Evolutionary conservation across 805 yeast species (phyloP).

Genomic region (Starmerella geochares): DNA sequence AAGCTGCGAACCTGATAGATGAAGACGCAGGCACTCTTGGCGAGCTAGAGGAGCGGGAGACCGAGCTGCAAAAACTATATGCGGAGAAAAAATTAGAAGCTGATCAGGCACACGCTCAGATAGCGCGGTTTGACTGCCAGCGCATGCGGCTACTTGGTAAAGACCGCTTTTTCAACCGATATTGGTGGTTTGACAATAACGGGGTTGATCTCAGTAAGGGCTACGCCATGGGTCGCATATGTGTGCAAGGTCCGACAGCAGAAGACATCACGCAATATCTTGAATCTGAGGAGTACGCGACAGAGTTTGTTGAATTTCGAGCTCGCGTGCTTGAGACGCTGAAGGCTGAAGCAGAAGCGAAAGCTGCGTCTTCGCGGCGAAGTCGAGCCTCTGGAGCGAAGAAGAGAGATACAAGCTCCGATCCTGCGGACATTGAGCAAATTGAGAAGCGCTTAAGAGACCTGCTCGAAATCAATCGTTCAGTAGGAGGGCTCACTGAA

Average conservation of each 20-base stretch:
- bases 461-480: background rate
- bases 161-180: constrained; percentile 74
- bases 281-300: constrained; percentile 23
- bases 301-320: constrained; percentile 18
- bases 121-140: constrained; percentile 53
- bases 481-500: constrained; percentile 8
- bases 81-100: constrained; percentile 43
- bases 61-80: constrained; percentile 29
- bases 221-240: constrained; percentile 70
- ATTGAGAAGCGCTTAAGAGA: constrained; percentile 4
- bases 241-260: constrained; percentile 81
- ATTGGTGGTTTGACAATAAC: constrained; percentile 90
- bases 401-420: background rate
- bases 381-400: background rate
- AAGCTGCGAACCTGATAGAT: background rate
- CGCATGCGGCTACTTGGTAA: constrained; percentile 66
- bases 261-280: constrained; percentile 37
- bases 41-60: constrained; percentile 29
- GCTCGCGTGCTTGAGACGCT: background rate
- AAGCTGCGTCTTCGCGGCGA: background rate
- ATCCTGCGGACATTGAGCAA: background rate
- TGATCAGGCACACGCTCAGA: constrained; percentile 46
- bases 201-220: constrained; percentile 41
- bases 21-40: constrained; percentile 15
- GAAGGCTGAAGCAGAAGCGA: background rate